Evolutionary conservation across 306 rosid species (phyloP).

Genomic region (Rosa multiflora): DNA sequence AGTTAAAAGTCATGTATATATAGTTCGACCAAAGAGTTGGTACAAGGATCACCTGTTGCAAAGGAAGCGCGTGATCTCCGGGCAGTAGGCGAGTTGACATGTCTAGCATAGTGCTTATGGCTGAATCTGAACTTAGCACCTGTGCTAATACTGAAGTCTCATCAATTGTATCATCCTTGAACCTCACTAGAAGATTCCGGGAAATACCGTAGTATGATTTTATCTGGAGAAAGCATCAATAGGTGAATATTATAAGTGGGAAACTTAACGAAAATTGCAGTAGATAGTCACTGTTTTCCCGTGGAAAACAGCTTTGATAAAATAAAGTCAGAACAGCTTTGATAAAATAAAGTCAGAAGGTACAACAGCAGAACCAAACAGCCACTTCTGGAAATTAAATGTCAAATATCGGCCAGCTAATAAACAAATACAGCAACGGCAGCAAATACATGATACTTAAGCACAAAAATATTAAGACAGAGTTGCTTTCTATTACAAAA

Average conservation of each 20-base stretch:
- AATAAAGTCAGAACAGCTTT: no score
- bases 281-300: background rate
- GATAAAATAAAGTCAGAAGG: background rate
- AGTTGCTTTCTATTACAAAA: background rate
- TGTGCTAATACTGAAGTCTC: conserved; percentile 82
- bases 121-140: conserved; percentile 85
- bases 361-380: background rate
- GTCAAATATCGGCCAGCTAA: background rate
- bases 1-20: background rate
- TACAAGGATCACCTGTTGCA: conserved; percentile 71
- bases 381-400: background rate
- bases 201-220: conserved; percentile 91
- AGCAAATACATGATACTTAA: background rate
- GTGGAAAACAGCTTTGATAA: background rate
- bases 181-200: conserved; percentile 84
- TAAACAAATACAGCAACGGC: background rate
- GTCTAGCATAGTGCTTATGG: conserved; percentile 88
- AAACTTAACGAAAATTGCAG: background rate
- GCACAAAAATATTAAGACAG: background rate
- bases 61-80: conserved; percentile 92
- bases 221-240: conserved; percentile 55
- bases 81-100: conserved; percentile 88
- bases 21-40: background rate
- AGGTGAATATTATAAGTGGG: background rate
- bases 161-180: conserved; percentile 82